Conservation (phyloP, 768 basidiomycete species). For the Nidularia sp. region DNA sequence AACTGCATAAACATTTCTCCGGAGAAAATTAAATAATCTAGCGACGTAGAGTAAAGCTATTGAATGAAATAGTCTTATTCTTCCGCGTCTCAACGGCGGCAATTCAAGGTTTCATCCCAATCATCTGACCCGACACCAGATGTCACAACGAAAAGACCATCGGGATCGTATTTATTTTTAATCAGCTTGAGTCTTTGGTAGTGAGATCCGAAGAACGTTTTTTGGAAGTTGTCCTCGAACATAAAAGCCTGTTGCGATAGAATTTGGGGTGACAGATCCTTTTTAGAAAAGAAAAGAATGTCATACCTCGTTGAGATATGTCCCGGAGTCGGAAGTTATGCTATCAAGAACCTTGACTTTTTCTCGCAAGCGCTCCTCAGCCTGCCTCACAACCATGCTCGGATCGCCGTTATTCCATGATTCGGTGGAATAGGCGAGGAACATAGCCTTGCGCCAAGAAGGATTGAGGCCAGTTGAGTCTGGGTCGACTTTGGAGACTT, state of each 20-base stretch:
- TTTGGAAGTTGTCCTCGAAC: conserved; percentile 34
- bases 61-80: no score
- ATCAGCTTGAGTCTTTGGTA: conserved; percentile 33
- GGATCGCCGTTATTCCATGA: conserved; percentile 22
- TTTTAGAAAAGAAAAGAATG: neutral
- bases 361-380: conserved; percentile 11
- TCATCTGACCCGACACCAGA: conserved; percentile 47
- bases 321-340: conserved; percentile 28
- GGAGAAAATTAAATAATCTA: no score
- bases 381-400: conserved; percentile 11
- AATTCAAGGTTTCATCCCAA: conserved; percentile 32
- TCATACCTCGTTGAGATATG: conserved; percentile 48
- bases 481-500: conserved; percentile 29
- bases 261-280: neutral
- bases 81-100: conserved; percentile 8
- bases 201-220: conserved; percentile 45
- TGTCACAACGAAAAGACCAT: conserved; percentile 37
- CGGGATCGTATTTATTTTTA: conserved; percentile 42
- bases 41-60: no score
- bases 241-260: conserved; percentile 29
- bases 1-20: no score
- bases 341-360: conserved; percentile 17
- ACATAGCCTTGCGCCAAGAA: conserved; percentile 40
- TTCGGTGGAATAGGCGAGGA: conserved; percentile 17
- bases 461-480: conserved; percentile 40